These are phyloP conservation scores for Phytophthora europaea DNA, from an alignment of 352 stramenopile species.

Conservation along the genomic window DNA sequence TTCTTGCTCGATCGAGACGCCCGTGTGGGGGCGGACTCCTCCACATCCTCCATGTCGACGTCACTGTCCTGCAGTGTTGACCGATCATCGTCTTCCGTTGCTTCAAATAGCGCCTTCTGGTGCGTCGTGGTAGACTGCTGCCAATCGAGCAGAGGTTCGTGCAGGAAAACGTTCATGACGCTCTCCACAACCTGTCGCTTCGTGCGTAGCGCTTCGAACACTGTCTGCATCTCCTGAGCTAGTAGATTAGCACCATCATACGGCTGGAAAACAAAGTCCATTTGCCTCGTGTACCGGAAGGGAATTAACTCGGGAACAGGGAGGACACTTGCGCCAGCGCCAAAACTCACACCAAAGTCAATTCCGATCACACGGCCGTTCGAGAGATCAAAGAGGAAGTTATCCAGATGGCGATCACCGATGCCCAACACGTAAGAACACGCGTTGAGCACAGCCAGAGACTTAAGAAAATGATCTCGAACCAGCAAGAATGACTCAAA, in stretches of 20 bases:
- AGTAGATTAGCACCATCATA: conserved; percentile 77
- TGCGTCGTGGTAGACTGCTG: conserved; percentile 75
- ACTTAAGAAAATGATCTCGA: conserved; percentile 86
- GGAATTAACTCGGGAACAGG: conserved; percentile 92
- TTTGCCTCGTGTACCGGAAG: conserved; percentile 90
- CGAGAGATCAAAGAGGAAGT: conserved; percentile 88
- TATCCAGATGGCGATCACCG: conserved; percentile 93
- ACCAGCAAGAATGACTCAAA: conserved; percentile 89
- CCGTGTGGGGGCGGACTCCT: conserved; percentile 6
- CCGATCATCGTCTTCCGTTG: conserved; percentile 17
- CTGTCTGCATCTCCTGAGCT: conserved; percentile 85
- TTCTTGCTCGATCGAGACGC: conserved; percentile 27
- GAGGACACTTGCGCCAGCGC: conserved; percentile 81
- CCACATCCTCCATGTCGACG: conserved; percentile 44
- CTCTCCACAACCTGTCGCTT: conserved; percentile 88
- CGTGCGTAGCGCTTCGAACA: conserved; percentile 85
- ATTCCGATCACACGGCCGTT: conserved; percentile 90
- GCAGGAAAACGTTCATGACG: conserved; percentile 93
- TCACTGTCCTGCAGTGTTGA: conserved; percentile 43
- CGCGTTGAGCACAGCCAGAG: conserved; percentile 86
- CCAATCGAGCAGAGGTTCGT: conserved; percentile 94
- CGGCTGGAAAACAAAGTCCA: conserved; percentile 75
- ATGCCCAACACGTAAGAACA: conserved; percentile 93
- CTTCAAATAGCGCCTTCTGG: conserved; percentile 66
- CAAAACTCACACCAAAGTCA: conserved; percentile 94